A percentile compares a stretch with the other conserved stretches of the same genome.
Conservation (phyloP, 2,329 filamentous ascomycete genomes). For the Fusarium pseudoanthophilum region DNA sequence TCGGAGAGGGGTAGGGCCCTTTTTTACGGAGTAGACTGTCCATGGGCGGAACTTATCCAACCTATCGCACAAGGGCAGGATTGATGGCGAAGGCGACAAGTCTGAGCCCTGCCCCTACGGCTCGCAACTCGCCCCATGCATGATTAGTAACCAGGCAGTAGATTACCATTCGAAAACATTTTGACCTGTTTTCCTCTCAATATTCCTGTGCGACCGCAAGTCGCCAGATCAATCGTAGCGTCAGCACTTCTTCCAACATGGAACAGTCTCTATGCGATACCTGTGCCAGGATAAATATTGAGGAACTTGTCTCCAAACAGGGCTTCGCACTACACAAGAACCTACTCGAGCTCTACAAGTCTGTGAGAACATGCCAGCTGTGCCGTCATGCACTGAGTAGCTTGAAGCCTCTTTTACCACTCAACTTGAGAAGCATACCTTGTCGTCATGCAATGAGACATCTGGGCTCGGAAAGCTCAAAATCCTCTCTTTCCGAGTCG, state of each 20-base stretch:
- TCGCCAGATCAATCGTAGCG: background rate
- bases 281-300: background rate
- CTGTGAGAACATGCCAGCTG: background rate
- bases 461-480: background rate
- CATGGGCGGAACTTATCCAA: background rate
- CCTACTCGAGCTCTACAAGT: background rate
- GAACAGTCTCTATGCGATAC: background rate
- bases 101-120: background rate
- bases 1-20: background rate
- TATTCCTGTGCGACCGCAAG: background rate
- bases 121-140: background rate
- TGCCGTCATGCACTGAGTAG: background rate
- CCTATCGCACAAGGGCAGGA: background rate
- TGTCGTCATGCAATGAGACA: background rate
- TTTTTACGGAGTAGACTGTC: background rate
- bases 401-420: background rate
- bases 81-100: background rate
- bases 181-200: no score
- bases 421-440: background rate
- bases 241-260: background rate
- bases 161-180: background rate
- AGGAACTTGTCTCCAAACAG: background rate
- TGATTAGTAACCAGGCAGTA: background rate
- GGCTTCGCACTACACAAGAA: background rate
- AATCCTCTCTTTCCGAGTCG: rapidly evolving